Percentiles rank a stretch among this genome's conserved stretches.
Conservation (phyloP, 164 flowering plant species). For the Chimonanthus salicifolius region DNA sequence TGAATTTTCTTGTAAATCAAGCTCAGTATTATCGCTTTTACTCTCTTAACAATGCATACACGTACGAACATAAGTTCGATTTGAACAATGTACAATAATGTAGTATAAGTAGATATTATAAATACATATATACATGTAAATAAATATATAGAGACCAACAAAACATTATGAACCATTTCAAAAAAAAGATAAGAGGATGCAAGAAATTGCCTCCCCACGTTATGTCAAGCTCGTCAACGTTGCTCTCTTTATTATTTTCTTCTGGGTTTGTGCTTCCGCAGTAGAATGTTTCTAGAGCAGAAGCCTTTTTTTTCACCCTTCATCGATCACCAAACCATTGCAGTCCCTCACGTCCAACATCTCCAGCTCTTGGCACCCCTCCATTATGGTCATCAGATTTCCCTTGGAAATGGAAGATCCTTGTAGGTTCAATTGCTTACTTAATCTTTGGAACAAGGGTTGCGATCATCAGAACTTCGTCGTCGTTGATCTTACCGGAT, state of each 20-base stretch:
- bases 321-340: conserved; percentile 5
- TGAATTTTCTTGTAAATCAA: no score
- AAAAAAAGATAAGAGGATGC: no score
- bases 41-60: no score
- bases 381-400: conserved; percentile 2
- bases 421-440: not conserved
- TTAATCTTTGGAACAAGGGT: not conserved
- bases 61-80: no score
- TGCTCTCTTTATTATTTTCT: not conserved
- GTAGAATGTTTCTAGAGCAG: conserved; percentile 3
- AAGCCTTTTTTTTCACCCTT: conserved; percentile 3
- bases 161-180: no score
- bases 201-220: no score
- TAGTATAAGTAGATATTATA: no score
- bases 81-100: no score
- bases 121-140: no score
- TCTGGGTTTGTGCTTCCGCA: not conserved
- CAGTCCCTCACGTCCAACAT: conserved; percentile 1
- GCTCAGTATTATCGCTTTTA: no score
- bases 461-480: not conserved
- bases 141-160: no score
- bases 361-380: conserved; percentile 10
- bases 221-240: not conserved
- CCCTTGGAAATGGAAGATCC: conserved; percentile 3
- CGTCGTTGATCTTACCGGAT: not conserved